Percentiles rank a stretch among this genome's conserved stretches.
phyloP scores from a whole-genome alignment of 2,329 filamentous ascomycete species.

The Paraphaeosphaeria sporulosa region DNA sequence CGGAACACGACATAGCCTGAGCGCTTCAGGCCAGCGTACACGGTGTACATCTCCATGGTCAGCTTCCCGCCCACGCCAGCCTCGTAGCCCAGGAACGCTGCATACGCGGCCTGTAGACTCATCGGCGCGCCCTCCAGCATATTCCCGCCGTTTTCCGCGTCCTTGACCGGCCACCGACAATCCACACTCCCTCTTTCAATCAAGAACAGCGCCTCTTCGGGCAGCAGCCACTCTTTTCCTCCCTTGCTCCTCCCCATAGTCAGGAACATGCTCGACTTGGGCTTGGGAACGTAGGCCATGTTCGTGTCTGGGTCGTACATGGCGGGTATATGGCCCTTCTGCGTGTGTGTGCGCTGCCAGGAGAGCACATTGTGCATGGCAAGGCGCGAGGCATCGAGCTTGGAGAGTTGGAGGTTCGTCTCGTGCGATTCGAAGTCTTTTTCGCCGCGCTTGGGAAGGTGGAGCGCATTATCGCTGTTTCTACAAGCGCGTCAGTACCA shows the following conservation, averaged over 20 bases:
- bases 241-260: slow-evolving; percentile 70
- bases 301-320: slow-evolving; percentile 74
- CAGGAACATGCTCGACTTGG: slow-evolving; percentile 75
- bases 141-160: slow-evolving; percentile 31
- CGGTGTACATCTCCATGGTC: slow-evolving; percentile 82
- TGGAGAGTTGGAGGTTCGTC: slow-evolving; percentile 78
- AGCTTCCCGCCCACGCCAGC: slow-evolving; percentile 58
- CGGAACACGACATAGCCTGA: slow-evolving; percentile 82
- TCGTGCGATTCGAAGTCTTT: slow-evolving; percentile 98
- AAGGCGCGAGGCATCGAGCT: slow-evolving; percentile 79
- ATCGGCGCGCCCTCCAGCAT: slow-evolving; percentile 75
- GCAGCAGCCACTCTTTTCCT: slow-evolving; percentile 77
- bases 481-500: slow-evolving; percentile 9
- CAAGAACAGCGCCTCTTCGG: slow-evolving; percentile 89
- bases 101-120: slow-evolving; percentile 89
- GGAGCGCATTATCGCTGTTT: slow-evolving; percentile 48
- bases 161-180: slow-evolving; percentile 76
- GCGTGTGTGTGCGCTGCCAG: slow-evolving; percentile 76
- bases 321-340: slow-evolving; percentile 70
- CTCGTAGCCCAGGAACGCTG: slow-evolving; percentile 78
- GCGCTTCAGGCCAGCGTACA: slow-evolving; percentile 85
- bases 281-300: slow-evolving; percentile 70
- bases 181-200: slow-evolving; percentile 88
- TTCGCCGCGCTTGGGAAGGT: slow-evolving; percentile 86
- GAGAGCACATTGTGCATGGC: slow-evolving; percentile 90